These are phyloP conservation scores for Lichenothelia convexa DNA, from an alignment of 495 filamentous ascomycete genomes.

Conservation along the genomic window DNA sequence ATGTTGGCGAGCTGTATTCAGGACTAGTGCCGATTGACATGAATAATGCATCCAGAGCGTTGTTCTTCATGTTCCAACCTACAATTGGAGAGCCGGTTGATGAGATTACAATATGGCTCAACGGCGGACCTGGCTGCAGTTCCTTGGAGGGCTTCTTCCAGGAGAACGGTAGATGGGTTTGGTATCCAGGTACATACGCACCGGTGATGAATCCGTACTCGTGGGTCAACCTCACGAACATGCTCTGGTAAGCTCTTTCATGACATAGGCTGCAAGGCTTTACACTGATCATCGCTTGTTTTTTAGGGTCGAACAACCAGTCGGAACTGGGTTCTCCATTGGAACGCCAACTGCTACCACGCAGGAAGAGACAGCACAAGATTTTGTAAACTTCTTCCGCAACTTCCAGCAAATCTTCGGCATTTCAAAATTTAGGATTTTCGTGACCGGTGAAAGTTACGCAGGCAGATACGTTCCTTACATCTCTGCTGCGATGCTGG, in stretches of 20 bases:
- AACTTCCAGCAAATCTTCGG: slow-evolving; percentile 43
- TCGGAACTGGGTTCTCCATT: slow-evolving; percentile 29
- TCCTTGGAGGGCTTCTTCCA: slow-evolving; percentile 23
- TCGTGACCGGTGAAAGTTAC: slow-evolving; percentile 44
- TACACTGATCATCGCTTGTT: too few species aligned
- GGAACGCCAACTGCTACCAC: slow-evolving; percentile 34
- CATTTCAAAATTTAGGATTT: slow-evolving; percentile 41
- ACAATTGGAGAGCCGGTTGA: slow-evolving; percentile 11
- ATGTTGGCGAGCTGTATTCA: slow-evolving; percentile 25
- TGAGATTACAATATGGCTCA: slow-evolving; percentile 24
- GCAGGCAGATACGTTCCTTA: slow-evolving; percentile 68
- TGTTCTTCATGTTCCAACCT: slow-evolving; percentile 25
- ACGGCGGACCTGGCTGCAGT: slow-evolving; percentile 21
- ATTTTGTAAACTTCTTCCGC: slow-evolving; percentile 46
- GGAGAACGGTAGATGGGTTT: slow-evolving; percentile 23
- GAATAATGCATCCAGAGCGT: slow-evolving; percentile 18
- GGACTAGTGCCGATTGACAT: slow-evolving; percentile 20
- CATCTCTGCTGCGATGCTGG: slow-evolving; percentile 55
- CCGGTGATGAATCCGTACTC: slow-evolving; percentile 9
- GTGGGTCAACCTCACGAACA: slow-evolving; percentile 16
- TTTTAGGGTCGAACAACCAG: slow-evolving; percentile 19
- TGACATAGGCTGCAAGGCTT: too few species aligned
- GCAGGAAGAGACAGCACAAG: slow-evolving; percentile 36
- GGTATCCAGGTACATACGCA: slow-evolving; percentile 23
- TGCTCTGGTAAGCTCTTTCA: too few species aligned